Conservation (phyloP, 1,284 basidiomycete species). For the Boletus smithii region DNA sequence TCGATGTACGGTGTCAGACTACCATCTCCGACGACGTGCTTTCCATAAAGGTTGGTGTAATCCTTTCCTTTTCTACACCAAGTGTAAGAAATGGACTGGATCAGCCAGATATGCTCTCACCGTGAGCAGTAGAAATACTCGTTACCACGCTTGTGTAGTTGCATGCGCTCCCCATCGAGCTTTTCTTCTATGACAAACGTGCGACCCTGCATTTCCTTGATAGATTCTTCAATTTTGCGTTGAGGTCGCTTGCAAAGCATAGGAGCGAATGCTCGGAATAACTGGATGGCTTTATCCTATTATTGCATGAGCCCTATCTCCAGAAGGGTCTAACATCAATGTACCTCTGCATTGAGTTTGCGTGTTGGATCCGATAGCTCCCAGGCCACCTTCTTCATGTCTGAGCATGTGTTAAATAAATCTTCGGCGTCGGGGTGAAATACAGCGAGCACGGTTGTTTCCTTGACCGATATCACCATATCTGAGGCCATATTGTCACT, state of each 20-base stretch:
- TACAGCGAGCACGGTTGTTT: slow-evolving; percentile 81
- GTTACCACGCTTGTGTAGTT: slow-evolving; percentile 85
- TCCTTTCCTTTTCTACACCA: slow-evolving; percentile 81
- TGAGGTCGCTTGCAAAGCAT: slow-evolving; percentile 90
- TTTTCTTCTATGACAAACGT: slow-evolving; percentile 93
- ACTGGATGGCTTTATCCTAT: slow-evolving; percentile 76
- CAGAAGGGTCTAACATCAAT: background rate
- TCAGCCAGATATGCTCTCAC: slow-evolving; percentile 36
- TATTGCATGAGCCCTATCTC: background rate
- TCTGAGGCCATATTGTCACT: slow-evolving; percentile 41
- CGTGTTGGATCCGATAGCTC: slow-evolving; percentile 65
- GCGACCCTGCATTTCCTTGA: slow-evolving; percentile 74
- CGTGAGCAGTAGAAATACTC: slow-evolving; percentile 91
- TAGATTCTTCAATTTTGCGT: slow-evolving; percentile 73
- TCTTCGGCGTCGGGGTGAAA: slow-evolving; percentile 91
- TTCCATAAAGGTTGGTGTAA: slow-evolving; percentile 90
- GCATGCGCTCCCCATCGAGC: slow-evolving; percentile 92
- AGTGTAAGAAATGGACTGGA: slow-evolving; percentile 2
- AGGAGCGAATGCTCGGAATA: slow-evolving; percentile 84
- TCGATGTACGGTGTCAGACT: slow-evolving; percentile 85
- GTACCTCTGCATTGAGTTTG: slow-evolving; percentile 61
- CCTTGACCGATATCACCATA: slow-evolving; percentile 78
- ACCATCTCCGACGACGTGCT: slow-evolving; percentile 71
- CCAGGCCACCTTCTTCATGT: slow-evolving; percentile 88
- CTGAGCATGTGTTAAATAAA: slow-evolving; percentile 91